Percentiles rank a stretch among this genome's conserved stretches.
phyloP scores from a whole-genome alignment of 2,329 filamentous ascomycete genomes.

The Periconia sp. region DNA sequence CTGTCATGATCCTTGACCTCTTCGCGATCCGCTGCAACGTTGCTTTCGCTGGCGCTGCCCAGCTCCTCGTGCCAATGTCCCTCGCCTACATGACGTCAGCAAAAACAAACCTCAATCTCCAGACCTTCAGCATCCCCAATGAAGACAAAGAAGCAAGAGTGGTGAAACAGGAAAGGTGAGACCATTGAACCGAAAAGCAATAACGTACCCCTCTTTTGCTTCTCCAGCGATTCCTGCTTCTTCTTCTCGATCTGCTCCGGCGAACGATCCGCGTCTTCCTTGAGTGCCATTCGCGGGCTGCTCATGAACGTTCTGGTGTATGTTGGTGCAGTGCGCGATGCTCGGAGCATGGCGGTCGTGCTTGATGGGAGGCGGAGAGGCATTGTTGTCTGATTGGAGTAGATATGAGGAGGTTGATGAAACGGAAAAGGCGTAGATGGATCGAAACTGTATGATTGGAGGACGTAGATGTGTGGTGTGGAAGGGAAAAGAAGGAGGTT shows the following conservation, averaged over 20 bases:
- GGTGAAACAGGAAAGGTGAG: neutral
- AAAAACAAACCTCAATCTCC: neutral
- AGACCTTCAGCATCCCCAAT: neutral
- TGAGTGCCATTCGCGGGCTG: constrained; percentile 36
- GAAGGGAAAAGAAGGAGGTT: too few species aligned
- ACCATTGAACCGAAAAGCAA: neutral
- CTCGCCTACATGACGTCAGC: constrained; percentile 21
- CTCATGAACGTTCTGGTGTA: constrained; percentile 33
- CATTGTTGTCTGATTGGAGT: neutral
- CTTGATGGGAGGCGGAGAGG: constrained; percentile 8
- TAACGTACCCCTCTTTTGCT: constrained; percentile 39
- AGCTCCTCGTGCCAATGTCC: constrained; percentile 49
- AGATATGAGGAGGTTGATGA: too few species aligned
- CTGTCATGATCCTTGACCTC: constrained; percentile 45
- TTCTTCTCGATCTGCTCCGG: constrained; percentile 45
- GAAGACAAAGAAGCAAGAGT: neutral
- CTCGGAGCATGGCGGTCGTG: neutral
- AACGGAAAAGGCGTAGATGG: too few species aligned
- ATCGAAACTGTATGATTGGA: too few species aligned
- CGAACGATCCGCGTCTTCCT: constrained; percentile 45
- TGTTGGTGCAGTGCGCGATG: neutral
- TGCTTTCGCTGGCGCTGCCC: constrained; percentile 43
- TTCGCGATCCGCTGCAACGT: constrained; percentile 47
- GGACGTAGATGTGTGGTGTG: too few species aligned
- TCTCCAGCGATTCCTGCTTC: constrained; percentile 49